phyloP scores from a whole-genome alignment of 2,329 filamentous ascomycete species.

The Pseudocercospora ulei region DNA sequence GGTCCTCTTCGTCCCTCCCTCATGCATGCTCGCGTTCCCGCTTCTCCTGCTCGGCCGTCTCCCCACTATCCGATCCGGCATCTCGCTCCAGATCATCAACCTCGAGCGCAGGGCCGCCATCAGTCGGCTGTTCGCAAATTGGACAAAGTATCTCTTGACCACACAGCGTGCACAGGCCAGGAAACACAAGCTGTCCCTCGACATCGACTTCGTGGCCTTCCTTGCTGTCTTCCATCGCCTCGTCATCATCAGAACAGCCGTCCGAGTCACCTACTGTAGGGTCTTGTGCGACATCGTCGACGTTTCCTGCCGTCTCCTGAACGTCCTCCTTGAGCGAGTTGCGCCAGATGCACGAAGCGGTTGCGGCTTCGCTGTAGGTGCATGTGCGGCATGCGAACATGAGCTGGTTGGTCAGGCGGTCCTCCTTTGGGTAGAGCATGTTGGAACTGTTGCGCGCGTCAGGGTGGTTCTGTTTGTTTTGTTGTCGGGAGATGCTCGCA shows the following conservation, averaged over 20 bases:
- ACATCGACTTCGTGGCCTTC: conserved; percentile 22
- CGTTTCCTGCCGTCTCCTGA: conserved; percentile 92
- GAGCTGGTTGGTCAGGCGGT: conserved; percentile 69
- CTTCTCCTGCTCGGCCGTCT: conserved; percentile 27
- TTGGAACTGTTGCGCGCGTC: conserved; percentile 56
- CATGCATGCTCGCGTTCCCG: conserved; percentile 25
- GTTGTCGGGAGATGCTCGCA: conserved; percentile 2
- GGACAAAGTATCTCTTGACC: conserved; percentile 49
- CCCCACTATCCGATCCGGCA: conserved; percentile 24
- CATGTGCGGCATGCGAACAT: conserved; percentile 96
- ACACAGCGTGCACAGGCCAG: conserved; percentile 50
- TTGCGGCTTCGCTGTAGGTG: conserved; percentile 77
- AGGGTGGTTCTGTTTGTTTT: conserved; percentile 8
- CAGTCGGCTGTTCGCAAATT: conserved; percentile 43
- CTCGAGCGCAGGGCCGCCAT: conserved; percentile 40
- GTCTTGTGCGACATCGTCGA: conserved; percentile 92
- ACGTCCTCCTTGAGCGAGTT: conserved; percentile 85
- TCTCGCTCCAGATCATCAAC: conserved; percentile 35
- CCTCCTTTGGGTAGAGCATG: conserved; percentile 95
- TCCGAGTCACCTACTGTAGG: conserved; percentile 74
- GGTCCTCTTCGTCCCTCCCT: conserved; percentile 28
- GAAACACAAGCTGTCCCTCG: conserved; percentile 30
- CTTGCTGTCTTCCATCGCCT: conserved; percentile 22
- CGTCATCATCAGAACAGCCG: conserved; percentile 16
- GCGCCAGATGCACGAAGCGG: conserved; percentile 86